Conservation (phyloP, 805 yeast genomes). For the Wickerhamomyces rabaulensis region DNA sequence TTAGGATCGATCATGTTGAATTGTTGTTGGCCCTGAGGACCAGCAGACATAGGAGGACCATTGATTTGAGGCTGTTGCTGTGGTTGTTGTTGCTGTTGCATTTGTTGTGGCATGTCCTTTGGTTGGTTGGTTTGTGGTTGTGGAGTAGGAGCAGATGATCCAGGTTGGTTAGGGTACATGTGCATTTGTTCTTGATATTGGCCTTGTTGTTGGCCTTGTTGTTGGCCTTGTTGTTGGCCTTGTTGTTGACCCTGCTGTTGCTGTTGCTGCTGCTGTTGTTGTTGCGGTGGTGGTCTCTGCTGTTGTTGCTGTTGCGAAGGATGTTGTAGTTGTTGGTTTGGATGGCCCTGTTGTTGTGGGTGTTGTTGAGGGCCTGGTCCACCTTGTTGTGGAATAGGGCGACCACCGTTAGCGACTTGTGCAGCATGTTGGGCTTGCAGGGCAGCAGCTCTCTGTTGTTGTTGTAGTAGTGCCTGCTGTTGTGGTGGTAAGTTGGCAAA, state of each 20-base stretch:
- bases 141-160: not conserved
- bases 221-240: constrained; percentile 12
- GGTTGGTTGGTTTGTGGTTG: not conserved
- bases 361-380: not conserved
- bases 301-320: constrained; percentile 3
- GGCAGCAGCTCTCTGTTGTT: constrained; percentile 3
- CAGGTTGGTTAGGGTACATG: not conserved
- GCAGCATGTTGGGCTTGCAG: constrained; percentile 14
- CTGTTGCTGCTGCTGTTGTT: constrained; percentile 16
- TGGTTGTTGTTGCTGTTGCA: constrained; percentile 13
- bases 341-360: not conserved
- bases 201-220: constrained; percentile 3
- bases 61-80: constrained; percentile 5
- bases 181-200: not conserved
- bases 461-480: constrained; percentile 12
- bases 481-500: constrained; percentile 6
- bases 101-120: constrained; percentile 14
- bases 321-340: constrained; percentile 9
- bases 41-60: constrained; percentile 4
- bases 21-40: constrained; percentile 1
- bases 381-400: not conserved
- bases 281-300: constrained; percentile 9
- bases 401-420: not conserved
- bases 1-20: constrained; percentile 8
- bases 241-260: constrained; percentile 16